Evolutionary conservation across 2,329 filamentous ascomycete species (phyloP), one percentile per base, ranked within the genome.

Genomic region (Diaporthe vexans): DNA sequence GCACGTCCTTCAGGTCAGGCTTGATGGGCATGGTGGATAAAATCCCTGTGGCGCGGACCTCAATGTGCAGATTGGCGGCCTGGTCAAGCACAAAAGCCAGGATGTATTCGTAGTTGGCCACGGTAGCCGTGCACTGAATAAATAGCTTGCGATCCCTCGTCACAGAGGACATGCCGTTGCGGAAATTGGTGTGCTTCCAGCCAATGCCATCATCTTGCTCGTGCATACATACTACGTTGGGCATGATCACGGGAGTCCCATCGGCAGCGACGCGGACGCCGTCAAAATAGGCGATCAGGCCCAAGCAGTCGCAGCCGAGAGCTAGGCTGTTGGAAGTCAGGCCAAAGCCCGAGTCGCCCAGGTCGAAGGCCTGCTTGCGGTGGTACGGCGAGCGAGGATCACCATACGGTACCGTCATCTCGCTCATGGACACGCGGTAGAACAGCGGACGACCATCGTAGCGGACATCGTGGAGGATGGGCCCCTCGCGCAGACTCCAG

Each of bases 381-480:
- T 56, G 52, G 52, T 56, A 56, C 15, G 52, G 52, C 15, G 52
- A 56, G 52, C 52, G 52, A 10, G 52, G 52, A 17, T 56, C 52
- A 21, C 52, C 52, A 11, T 56, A 56, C 26, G 52, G 52, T 7
- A 56, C 52, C 26, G 52, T 56, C 52, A 56, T 56, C 52, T 56
- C 52, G 17, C 52, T 56, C 52, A 56, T 56, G 52, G 52, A 56
- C 15, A 56, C 52, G 26, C 52, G 52, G 52, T 56, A 56, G 52
- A 56, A 56, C 7, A 56, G 52, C 15, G 52, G 17, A 4, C 52
- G 52, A 1, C 26, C 52, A 33, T 56, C 52, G 26, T 57, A 57
- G 54, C 54, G 54, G 9, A 57, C 54, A n/a, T 57, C 54, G 29
- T 57, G 54, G 29, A 57, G 54, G 54, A 57, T 57, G 54, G 54